phyloP scores from a whole-genome alignment of 176 grass and related monocot genomes.

The Raddia guianensis region DNA sequence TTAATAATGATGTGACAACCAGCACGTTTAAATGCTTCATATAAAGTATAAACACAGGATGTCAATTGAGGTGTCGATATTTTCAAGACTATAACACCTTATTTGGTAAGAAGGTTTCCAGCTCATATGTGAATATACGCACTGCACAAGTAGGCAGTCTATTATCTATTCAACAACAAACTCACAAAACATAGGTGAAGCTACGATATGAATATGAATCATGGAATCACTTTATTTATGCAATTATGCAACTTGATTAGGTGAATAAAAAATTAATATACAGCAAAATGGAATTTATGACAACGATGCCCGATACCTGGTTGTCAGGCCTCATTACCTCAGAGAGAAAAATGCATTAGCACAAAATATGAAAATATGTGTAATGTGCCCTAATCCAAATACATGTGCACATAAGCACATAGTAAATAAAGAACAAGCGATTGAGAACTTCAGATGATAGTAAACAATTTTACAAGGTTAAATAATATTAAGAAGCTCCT shows the following conservation, averaged over 20 bases:
- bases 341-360: neutral
- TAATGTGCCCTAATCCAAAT: neutral
- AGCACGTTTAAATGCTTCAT: neutral
- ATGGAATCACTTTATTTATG: neutral
- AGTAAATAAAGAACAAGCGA: conserved; percentile 14
- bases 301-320: neutral
- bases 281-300: neutral
- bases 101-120: neutral
- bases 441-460: neutral
- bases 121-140: neutral
- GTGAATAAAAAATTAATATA: neutral
- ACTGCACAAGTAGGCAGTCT: neutral
- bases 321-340: neutral
- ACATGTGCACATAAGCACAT: neutral
- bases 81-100: neutral
- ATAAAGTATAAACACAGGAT: conserved; percentile 7
- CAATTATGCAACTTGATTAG: neutral
- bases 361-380: neutral
- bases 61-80: neutral
- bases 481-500: conserved; percentile 29
- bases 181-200: neutral
- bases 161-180: neutral
- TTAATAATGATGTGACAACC: neutral
- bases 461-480: conserved; percentile 31
- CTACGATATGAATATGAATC: neutral